These are phyloP conservation scores for Skeletonema potamos DNA, from an alignment of 108 stramenopile species.

Conservation along the genomic window DNA sequence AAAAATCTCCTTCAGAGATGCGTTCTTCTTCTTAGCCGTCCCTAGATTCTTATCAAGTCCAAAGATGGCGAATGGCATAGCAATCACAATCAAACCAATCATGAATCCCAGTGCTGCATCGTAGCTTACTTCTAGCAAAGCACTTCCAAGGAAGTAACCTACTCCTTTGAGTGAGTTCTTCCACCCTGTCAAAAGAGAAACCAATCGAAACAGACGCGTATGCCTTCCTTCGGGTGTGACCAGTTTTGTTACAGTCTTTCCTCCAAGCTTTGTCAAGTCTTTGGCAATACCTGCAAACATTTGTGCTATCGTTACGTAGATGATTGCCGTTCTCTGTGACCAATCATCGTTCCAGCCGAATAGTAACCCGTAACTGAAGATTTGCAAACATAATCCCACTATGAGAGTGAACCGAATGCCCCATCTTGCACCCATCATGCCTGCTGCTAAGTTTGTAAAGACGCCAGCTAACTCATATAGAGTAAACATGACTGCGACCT, in stretches of 20 bases:
- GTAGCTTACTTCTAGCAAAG: slow-evolving; percentile 75
- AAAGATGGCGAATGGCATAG: slow-evolving; percentile 86
- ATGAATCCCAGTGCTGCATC: slow-evolving; percentile 78
- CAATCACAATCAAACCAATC: slow-evolving; percentile 83
- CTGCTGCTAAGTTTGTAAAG: slow-evolving; percentile 92
- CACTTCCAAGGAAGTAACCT: slow-evolving; percentile 85
- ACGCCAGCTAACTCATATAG: slow-evolving; percentile 94
- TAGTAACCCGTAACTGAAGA: slow-evolving; percentile 70
- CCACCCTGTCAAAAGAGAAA: slow-evolving; percentile 91
- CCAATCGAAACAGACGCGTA: slow-evolving; percentile 84
- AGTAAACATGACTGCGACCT: slow-evolving; percentile 93
- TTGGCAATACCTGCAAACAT: slow-evolving; percentile 94
- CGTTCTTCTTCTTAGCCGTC: slow-evolving; percentile 81
- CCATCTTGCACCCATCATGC: slow-evolving; percentile 84
- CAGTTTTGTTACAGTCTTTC: slow-evolving; percentile 93
- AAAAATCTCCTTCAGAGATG: slow-evolving; percentile 71
- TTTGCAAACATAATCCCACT: slow-evolving; percentile 69
- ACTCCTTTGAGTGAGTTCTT: slow-evolving; percentile 96
- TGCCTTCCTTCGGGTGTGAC: slow-evolving; percentile 91
- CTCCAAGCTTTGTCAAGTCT: slow-evolving; percentile 93
- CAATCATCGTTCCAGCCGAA: slow-evolving; percentile 85
- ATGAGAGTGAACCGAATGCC: slow-evolving; percentile 87
- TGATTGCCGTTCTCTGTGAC: slow-evolving; percentile 60
- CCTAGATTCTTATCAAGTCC: slow-evolving; percentile 81
- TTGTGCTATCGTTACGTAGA: slow-evolving; percentile 91